These are phyloP conservation scores for Lodderomyces metapsilosis DNA, from an alignment of 1,139 yeast genomes.

Conservation along the genomic window DNA sequence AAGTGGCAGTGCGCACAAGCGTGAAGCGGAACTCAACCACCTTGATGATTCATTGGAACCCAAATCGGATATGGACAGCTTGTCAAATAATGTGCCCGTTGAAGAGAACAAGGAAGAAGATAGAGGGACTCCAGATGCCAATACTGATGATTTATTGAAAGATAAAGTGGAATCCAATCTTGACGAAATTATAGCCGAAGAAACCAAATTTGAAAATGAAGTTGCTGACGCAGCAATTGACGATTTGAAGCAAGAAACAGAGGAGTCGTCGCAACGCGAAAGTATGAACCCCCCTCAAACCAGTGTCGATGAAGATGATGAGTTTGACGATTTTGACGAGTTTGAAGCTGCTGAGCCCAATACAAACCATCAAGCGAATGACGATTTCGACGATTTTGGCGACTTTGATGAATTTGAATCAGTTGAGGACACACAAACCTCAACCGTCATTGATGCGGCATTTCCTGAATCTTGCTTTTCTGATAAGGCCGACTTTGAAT, in stretches of 20 bases:
- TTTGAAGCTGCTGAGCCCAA: constrained; percentile 8
- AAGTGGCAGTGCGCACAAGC: neutral
- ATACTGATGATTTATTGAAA: neutral
- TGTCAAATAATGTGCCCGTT: too few species aligned
- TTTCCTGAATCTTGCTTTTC: constrained; percentile 4
- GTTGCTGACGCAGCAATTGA: neutral
- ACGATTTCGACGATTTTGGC: constrained; percentile 13
- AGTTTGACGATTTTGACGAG: constrained; percentile 12
- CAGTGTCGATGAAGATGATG: constrained; percentile 4
- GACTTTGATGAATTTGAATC: constrained; percentile 8
- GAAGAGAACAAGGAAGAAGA: too few species aligned
- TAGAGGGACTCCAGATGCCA: too few species aligned
- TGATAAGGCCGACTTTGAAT: constrained; percentile 3
- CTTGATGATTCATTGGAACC: too few species aligned
- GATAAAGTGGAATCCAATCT: neutral
- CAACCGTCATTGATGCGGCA: neutral
- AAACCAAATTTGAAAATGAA: neutral
- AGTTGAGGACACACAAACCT: neutral
- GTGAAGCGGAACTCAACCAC: neutral
- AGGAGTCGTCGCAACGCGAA: neutral
- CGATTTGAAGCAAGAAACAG: neutral
- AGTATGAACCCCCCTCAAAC: neutral
- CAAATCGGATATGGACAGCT: too few species aligned
- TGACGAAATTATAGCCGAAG: neutral
- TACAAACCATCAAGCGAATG: constrained; percentile 8